Evolutionary conservation across 2,329 filamentous ascomycete genomes (phyloP).

Genomic region (Diaporthe amygdali): DNA sequence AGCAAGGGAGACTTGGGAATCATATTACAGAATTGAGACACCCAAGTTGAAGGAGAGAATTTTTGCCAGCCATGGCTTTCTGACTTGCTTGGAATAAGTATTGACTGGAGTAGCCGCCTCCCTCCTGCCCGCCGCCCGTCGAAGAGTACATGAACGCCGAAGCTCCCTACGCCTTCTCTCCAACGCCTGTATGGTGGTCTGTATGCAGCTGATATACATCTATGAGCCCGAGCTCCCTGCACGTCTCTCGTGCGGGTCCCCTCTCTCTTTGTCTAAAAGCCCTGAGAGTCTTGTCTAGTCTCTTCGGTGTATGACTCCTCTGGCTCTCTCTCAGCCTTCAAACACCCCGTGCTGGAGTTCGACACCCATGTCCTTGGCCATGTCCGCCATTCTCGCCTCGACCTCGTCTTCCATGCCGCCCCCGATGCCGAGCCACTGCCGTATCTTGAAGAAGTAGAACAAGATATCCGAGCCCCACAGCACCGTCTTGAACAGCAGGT

Average conservation of each 20-base stretch:
- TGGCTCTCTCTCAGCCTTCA: slow-evolving; percentile 69
- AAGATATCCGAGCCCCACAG: slow-evolving; percentile 78
- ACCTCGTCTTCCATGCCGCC: slow-evolving; percentile 94
- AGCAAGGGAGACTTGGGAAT: neutral
- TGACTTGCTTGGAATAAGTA: neutral
- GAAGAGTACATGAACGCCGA: neutral
- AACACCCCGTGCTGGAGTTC: slow-evolving; percentile 90
- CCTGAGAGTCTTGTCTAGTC: neutral
- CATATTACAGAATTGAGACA: too few species aligned
- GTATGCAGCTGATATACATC: neutral
- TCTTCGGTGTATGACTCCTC: neutral
- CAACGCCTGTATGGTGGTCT: neutral
- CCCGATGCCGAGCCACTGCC: slow-evolving; percentile 77
- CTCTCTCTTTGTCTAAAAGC: neutral
- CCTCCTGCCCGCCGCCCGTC: neutral
- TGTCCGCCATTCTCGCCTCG: slow-evolving; percentile 82
- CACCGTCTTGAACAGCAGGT: slow-evolving; percentile 82
- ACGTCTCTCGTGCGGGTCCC: neutral
- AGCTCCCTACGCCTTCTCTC: neutral
- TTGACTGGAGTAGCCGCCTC: neutral
- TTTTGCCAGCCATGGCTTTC: neutral
- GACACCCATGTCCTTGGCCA: slow-evolving; percentile 90
- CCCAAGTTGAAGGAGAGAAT: neutral
- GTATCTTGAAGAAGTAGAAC: slow-evolving; percentile 81
- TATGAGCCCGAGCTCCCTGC: neutral